Conservation (phyloP, 1,284 basidiomycete genomes). For the Ceratobasidium sp. region DNA sequence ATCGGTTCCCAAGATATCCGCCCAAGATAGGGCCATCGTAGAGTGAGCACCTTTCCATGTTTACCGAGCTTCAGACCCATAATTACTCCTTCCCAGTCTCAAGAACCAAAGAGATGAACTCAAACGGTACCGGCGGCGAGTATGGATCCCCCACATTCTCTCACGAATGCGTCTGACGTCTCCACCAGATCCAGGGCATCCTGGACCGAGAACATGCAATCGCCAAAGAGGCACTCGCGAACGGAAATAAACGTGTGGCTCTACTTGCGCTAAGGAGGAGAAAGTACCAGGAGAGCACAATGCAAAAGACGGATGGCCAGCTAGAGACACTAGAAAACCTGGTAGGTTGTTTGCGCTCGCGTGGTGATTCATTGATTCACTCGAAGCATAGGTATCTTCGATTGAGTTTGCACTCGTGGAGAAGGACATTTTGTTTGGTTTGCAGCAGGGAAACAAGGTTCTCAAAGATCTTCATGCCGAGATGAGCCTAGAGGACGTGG, state of each 20-base stretch:
- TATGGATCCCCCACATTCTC: slow-evolving; percentile 49
- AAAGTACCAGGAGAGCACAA: slow-evolving; percentile 91
- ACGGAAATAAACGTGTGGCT: slow-evolving; percentile 87
- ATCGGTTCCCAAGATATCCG: slow-evolving; percentile 87
- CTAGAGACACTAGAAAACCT: slow-evolving; percentile 89
- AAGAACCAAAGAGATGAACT: slow-evolving; percentile 97
- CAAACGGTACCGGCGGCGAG: slow-evolving; percentile 94
- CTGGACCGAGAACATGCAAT: slow-evolving; percentile 89
- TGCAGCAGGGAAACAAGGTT: slow-evolving; percentile 92
- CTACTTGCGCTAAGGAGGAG: slow-evolving; percentile 83
- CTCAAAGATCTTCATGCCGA: slow-evolving; percentile 93
- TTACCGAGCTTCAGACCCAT: background rate
- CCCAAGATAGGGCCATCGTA: slow-evolving; percentile 91
- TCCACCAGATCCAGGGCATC: slow-evolving; percentile 78
- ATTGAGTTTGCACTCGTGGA: slow-evolving; percentile 98
- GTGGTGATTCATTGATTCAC: background rate
- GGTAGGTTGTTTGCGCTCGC: slow-evolving; percentile 63
- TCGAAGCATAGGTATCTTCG: slow-evolving; percentile 75
- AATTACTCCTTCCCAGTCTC: slow-evolving; percentile 58
- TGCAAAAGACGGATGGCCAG: slow-evolving; percentile 89
- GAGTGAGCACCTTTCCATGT: slow-evolving; percentile 70
- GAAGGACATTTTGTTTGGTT: slow-evolving; percentile 88
- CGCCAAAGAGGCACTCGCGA: slow-evolving; percentile 79
- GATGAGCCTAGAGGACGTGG: slow-evolving; percentile 91
- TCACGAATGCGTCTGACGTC: slow-evolving; percentile 5